A percentile compares a stretch with the other conserved stretches of the same genome.
These are phyloP conservation scores for Alternaria tenuissima DNA, from an alignment of 2,329 filamentous ascomycete genomes.

Conservation along the genomic window DNA sequence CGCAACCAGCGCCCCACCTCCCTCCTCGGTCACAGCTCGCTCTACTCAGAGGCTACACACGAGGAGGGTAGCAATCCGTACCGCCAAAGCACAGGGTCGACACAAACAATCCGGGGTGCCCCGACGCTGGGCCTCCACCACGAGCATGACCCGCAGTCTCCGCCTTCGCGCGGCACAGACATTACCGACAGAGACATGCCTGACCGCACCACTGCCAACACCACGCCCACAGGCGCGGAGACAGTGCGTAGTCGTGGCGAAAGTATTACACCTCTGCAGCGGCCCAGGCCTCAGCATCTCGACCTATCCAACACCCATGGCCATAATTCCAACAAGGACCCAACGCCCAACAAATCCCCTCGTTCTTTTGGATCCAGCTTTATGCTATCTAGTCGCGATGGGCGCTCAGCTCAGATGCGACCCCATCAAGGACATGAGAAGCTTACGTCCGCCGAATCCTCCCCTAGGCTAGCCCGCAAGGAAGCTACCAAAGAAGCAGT, in stretches of 20 bases:
- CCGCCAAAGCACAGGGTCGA: slow-evolving; percentile 51
- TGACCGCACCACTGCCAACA: slow-evolving; percentile 76
- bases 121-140: slow-evolving; percentile 45
- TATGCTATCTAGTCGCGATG: slow-evolving; percentile 68
- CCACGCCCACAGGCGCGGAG: slow-evolving; percentile 71
- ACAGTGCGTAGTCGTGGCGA: slow-evolving; percentile 73
- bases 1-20: slow-evolving; percentile 66
- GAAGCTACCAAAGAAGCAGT: slow-evolving; percentile 53
- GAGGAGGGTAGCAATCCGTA: slow-evolving; percentile 46
- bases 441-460: slow-evolving; percentile 80
- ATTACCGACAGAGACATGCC: slow-evolving; percentile 76
- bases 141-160: slow-evolving; percentile 51
- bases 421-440: slow-evolving; percentile 73
- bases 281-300: slow-evolving; percentile 62
- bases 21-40: slow-evolving; percentile 44
- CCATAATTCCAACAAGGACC: slow-evolving; percentile 60
- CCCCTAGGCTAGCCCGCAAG: slow-evolving; percentile 66
- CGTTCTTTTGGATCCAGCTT: slow-evolving; percentile 81
- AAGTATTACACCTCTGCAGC: slow-evolving; percentile 79
- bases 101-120: slow-evolving; percentile 40
- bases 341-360: slow-evolving; percentile 73
- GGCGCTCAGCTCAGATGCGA: slow-evolving; percentile 57
- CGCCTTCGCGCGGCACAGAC: slow-evolving; percentile 81
- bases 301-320: slow-evolving; percentile 69
- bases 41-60: slow-evolving; percentile 42